Base-by-base conservation (phyloP, 495 filamentous ascomycete species). In the Penicillium soppii region DNA sequence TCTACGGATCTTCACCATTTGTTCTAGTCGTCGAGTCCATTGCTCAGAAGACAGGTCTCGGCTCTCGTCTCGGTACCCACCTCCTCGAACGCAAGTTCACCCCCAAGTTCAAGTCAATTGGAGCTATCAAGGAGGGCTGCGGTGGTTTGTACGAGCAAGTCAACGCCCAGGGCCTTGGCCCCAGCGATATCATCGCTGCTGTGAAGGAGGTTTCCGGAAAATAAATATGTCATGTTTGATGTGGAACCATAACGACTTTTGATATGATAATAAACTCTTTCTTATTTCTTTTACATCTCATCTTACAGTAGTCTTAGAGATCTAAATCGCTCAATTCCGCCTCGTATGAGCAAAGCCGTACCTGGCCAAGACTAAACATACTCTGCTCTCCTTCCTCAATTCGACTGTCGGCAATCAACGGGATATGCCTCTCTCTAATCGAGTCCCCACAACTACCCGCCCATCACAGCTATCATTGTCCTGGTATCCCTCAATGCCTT, bases 31-130 rank as follows among this genome's bases (percentile, higher is more conserved):
- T 72, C 7, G 69, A 72, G 50, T 69, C 67, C 4, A 67, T 72
- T 40, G 63, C 69, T 3, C 66, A 72, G 57, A 72, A 72, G 66
- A 72, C 69, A 3, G 63, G 66, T 47, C 63, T 72, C 10, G 69
- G 69, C n/a, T 72, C 67, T 52, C 66, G 69, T 30, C 52, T 72
- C 0, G 69, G 69, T 10, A 63, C 59, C 1, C 58, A 69, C 3
- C 56, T 72, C 3, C 56, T 72, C 5, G 62, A 69, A 47, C 63
- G 68, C 47, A 63, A 63, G 10, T 57, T 71, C 20, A 70, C 60
- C 2, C 69, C 69, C 26, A 68, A 65, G 57, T 72, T 59, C 54
- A 59, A 62, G 54, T 43, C 64, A 1, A 62, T 72, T 21, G 69
- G 69, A 30, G 61, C 66, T 10, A 42, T 66, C 21, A 71, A 66